A percentile compares a stretch with the other conserved stretches of the same genome.
Conservation (phyloP, 441 rosid genomes). For the Syzygium syzygioides region DNA sequence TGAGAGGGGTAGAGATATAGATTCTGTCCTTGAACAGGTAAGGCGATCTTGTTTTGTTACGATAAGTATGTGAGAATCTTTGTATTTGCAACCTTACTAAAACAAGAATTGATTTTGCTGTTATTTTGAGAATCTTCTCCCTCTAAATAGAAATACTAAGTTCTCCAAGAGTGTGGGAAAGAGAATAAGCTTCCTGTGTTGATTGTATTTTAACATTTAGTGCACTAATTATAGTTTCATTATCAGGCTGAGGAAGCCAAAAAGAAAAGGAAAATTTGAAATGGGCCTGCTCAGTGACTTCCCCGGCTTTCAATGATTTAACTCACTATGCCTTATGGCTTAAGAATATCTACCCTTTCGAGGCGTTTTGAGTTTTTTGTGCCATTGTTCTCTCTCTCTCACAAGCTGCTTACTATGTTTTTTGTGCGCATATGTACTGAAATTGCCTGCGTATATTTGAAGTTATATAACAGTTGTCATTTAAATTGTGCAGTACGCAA, state of each 20-base stretch:
- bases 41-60: constrained; percentile 8
- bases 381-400: background rate
- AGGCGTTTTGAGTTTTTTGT: background rate
- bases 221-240: background rate
- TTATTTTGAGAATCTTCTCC: background rate
- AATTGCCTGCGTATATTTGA: background rate
- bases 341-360: background rate
- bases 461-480: background rate
- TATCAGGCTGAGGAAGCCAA: background rate
- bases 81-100: background rate
- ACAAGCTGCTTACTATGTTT: background rate
- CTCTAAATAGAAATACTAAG: background rate
- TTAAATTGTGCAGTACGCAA: constrained; percentile 63
- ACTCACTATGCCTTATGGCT: background rate
- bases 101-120: background rate
- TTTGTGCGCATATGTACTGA: background rate
- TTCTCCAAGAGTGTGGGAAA: background rate
- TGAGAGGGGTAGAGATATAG: constrained; percentile 85
- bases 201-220: background rate
- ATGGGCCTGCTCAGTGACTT: background rate
- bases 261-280: background rate
- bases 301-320: background rate
- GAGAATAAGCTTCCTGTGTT: background rate
- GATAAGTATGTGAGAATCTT: background rate
- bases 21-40: constrained; percentile 92